Base-by-base conservation (phyloP, 2,329 filamentous ascomycete genomes). In the Rutstroemia sp. region DNA sequence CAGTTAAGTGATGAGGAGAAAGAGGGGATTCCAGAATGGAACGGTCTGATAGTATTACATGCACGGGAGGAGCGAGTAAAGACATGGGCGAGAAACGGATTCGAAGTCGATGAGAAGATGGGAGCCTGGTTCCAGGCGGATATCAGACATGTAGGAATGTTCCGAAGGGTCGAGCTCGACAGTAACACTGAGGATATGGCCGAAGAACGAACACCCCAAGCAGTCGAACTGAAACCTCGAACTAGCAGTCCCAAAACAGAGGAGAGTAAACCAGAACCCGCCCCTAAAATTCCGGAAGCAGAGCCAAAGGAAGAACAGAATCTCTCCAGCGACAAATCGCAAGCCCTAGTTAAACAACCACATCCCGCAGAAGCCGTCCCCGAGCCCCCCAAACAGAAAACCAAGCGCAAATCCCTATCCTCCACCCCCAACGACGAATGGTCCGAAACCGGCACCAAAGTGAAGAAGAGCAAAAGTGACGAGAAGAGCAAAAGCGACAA, bases 131-230 rank as follows among this genome's bases (percentile, higher is more conserved):
- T 78, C 60, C 91, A 96, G 70, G 90, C 94, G 67, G 89, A 87
- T 4, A 92, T 96, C 54, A 76, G 81, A 61, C 90, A 96, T 74
- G 78, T 95, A 17, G 91, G 88, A 58, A 95, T 96, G 91, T 95
- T 81, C 61, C 7, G 25, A 14, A 57, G 48, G 17, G 48, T 48
- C 6, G 12, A 8, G 19, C 1, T 44, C 1, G 45, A 21, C 39
- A 21, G n/a, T 5, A 54, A 7, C 3, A 34, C 23, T 6, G 44
- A 12, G 7, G 44, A 47, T 23, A 47, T 23, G 44, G 12, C 44
- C 19, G 10, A n/a, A 21, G 19, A 47, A 14, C 19, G 16, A 16
- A 6, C 6, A 47, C 2, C 19, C 44, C 19, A 27, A 47, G 44
- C 23, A 47, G 21, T n/a, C 44, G 14, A 27, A 30, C 4, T 23